Evolutionary conservation across 768 basidiomycete genomes (phyloP), one percentile per base, ranked within the genome.

Genomic region (Collybiopsis luxurians): DNA sequence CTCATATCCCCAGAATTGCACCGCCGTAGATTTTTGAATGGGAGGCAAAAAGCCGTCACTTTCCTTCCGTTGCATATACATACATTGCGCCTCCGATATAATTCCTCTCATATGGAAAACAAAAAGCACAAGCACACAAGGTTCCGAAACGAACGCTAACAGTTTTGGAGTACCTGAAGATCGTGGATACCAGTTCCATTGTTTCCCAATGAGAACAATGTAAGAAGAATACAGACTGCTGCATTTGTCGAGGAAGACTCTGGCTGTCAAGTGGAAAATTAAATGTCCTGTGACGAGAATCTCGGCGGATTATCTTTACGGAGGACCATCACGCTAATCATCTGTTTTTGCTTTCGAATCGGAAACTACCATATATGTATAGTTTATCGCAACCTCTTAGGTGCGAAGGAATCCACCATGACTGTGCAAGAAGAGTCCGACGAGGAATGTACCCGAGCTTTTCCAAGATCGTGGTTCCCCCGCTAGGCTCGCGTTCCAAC

Each of bases 31-130:
- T 5, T 34, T 34, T 4, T 12, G 17, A 49, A 31, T 49, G 17
- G 34, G 34, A 23, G 10, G 13, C 6, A 38, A 39, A 34, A 30
- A 49, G 48, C 48, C 48, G 48, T 21, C 48, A n/a, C 48, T 49
- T 49, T 49, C 31, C 48, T 49, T 49, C 48, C 31, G 27, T 49
- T 49, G n/a, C n/a, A n/a, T n/a, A n/a, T n/a, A n/a, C n/a, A n/a
- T n/a, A n/a, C 28, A 49, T 49, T 49, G 36, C 30, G 30, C 48
- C 36, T 36, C 36, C 36, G n/a, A 31, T 21, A 28, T 30, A 24
- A 48, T 15, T 27, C 17, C 17, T 28, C 31, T 49, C 21, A 49
- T 49, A 11, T 17, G 27, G 30, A 31, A 21, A 49, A 31, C 48
- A 49, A 19, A 13, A 4, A 31, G 13, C 31, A 49, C 23, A 47